Evolutionary conservation across 2,329 filamentous ascomycete genomes (phyloP).

Genomic region (Aspergillus brasiliensis): DNA sequence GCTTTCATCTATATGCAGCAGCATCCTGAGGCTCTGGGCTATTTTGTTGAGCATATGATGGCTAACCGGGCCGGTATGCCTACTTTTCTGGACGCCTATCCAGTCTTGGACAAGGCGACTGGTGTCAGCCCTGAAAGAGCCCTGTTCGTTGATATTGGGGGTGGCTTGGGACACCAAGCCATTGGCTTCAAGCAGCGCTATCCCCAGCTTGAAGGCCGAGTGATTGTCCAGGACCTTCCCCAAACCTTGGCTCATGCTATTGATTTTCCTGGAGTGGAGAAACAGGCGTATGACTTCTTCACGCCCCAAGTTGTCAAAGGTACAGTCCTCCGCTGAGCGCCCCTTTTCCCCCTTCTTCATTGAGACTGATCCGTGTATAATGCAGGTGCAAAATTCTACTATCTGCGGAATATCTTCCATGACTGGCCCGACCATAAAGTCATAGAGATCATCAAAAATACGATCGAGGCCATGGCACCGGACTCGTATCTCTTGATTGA

Average conservation of each 20-base stretch:
- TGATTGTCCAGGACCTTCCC: conserved; percentile 13
- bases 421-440: conserved; percentile 15
- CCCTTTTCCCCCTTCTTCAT: too few species aligned
- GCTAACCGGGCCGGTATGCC: neutral
- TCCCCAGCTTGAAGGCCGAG: neutral
- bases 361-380: too few species aligned
- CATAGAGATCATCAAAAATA: conserved; percentile 4
- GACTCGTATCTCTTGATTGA: conserved; percentile 12
- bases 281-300: conserved; percentile 1
- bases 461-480: conserved; percentile 13
- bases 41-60: neutral
- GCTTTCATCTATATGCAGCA: conserved; percentile 1
- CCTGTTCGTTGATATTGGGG: conserved; percentile 14
- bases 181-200: neutral
- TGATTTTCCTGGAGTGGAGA: neutral
- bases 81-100: neutral
- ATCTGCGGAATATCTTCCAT: conserved; percentile 11
- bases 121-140: neutral
- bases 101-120: neutral
- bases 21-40: neutral
- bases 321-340: too few species aligned
- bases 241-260: neutral
- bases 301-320: too few species aligned
- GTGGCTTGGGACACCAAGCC: conserved; percentile 10
- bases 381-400: conserved; percentile 14